phyloP scores from a whole-genome alignment of 2,329 filamentous ascomycete genomes.

The Ophiostoma montium region DNA sequence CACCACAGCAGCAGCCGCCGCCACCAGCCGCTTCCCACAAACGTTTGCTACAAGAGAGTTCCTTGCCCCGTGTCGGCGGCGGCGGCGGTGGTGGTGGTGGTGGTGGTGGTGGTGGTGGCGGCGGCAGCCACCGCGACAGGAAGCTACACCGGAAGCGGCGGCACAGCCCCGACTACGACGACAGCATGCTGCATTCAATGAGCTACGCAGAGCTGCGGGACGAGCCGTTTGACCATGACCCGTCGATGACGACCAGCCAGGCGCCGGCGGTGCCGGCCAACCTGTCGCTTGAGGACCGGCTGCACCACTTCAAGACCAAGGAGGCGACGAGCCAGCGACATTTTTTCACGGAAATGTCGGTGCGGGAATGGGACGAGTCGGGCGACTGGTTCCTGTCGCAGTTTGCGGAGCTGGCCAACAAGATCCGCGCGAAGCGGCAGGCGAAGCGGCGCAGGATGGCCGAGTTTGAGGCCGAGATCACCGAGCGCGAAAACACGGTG shows the following conservation, averaged over 20 bases:
- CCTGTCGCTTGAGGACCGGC: constrained; percentile 31
- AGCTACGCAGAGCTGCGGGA: constrained; percentile 33
- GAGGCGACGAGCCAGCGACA: constrained; percentile 27
- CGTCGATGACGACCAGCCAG: constrained; percentile 29
- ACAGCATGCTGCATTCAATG: constrained; percentile 39
- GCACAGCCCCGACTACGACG: constrained; percentile 40
- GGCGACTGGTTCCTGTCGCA: constrained; percentile 46
- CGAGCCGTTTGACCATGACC: constrained; percentile 44
- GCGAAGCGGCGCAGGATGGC: constrained; percentile 35
- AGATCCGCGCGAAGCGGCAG: constrained; percentile 32
- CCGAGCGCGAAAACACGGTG: constrained; percentile 38
- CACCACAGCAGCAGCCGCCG: constrained; percentile 7
- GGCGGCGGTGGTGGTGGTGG: not conserved
- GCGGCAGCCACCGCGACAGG: constrained; percentile 6
- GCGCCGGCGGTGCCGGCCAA: constrained; percentile 21
- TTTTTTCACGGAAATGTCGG: constrained; percentile 38
- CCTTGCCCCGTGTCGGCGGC: constrained; percentile 8
- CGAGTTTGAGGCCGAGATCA: constrained; percentile 41
- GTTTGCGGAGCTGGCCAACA: constrained; percentile 35
- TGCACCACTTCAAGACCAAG: constrained; percentile 34
- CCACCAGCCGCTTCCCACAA: constrained; percentile 14
- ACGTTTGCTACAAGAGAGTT: constrained; percentile 13
- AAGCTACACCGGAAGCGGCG: constrained; percentile 26
- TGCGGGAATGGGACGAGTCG: constrained; percentile 43
- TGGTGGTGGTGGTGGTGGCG: not conserved